phyloP scores from a whole-genome alignment of 352 stramenopile species.

The Phytophthora capsici region DNA sequence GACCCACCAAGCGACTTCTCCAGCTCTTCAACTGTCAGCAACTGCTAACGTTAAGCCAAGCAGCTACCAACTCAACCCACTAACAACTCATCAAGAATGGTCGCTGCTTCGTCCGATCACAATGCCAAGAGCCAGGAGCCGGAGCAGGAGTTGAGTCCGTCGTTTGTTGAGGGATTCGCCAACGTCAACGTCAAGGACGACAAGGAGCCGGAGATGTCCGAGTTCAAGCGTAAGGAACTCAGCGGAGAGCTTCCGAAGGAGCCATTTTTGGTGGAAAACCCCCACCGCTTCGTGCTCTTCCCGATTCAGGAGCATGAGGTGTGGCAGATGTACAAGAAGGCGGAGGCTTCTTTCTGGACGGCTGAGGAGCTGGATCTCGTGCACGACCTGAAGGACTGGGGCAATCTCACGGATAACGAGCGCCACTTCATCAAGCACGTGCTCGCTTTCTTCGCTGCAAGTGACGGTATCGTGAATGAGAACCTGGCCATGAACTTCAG shows the following conservation, averaged over 20 bases:
- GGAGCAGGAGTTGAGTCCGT: conserved; percentile 33
- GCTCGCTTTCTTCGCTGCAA: conserved; percentile 98
- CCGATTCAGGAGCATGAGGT: conserved; percentile 97
- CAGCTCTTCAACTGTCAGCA: background rate
- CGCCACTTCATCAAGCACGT: conserved; percentile 98
- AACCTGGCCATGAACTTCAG: conserved; percentile 99
- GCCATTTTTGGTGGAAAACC: conserved; percentile 96
- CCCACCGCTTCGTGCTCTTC: conserved; percentile 97
- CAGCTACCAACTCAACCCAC: conserved; percentile 1
- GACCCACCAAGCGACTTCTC: conserved; percentile 25
- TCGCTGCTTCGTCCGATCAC: conserved; percentile 38
- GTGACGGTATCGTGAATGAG: conserved; percentile 99
- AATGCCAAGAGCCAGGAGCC: conserved; percentile 29
- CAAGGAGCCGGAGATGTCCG: conserved; percentile 60
- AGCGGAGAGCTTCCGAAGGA: conserved; percentile 87
- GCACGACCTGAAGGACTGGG: conserved; percentile 96
- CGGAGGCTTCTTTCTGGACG: conserved; percentile 99
- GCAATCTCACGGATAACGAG: conserved; percentile 94
- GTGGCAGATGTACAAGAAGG: conserved; percentile 99
- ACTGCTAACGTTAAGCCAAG: conserved; percentile 2
- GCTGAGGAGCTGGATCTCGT: conserved; percentile 98
- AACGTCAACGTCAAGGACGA: conserved; percentile 32
- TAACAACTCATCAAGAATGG: conserved; percentile 31
- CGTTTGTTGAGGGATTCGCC: conserved; percentile 30
- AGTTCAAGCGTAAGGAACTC: conserved; percentile 90